Conservation (phyloP, 2,329 filamentous ascomycete species). For the Sporothrix phasma region DNA sequence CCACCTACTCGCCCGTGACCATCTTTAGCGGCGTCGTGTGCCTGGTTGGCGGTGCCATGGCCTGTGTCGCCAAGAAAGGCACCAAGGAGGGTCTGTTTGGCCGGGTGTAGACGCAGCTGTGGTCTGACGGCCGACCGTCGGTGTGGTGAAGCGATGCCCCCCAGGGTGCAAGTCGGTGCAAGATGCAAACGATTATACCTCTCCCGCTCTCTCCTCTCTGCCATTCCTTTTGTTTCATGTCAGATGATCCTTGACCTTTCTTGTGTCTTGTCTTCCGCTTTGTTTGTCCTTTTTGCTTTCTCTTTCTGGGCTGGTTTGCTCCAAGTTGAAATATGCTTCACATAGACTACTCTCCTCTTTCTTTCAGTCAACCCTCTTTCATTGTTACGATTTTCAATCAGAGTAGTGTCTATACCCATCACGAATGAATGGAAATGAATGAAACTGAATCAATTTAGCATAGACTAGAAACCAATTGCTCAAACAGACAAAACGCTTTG, state of each 20-base stretch:
- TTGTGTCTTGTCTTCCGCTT: background rate
- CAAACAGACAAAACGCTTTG: background rate
- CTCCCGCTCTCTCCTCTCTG: too few species aligned
- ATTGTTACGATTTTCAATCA: background rate
- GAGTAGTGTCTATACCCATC: background rate
- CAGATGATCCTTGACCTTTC: too few species aligned
- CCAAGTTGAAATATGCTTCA: background rate
- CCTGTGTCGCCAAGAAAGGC: conserved; percentile 16
- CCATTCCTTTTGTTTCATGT: too few species aligned
- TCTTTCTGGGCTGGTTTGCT: background rate
- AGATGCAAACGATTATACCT: too few species aligned
- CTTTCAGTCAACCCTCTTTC: background rate
- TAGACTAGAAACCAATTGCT: background rate
- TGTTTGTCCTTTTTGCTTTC: background rate
- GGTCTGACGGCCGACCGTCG: too few species aligned
- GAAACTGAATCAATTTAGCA: too few species aligned
- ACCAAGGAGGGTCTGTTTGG: conserved; percentile 26
- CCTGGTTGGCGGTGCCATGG: conserved; percentile 23
- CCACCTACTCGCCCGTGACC: conserved; percentile 28
- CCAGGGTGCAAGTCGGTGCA: too few species aligned
- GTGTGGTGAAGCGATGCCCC: too few species aligned
- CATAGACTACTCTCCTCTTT: background rate
- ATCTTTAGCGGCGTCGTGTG: conserved; percentile 30
- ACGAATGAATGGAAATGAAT: background rate
- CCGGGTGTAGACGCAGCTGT: background rate